A percentile compares a stretch with the other conserved stretches of the same genome.
phyloP scores from a whole-genome alignment of 441 rosid species.

The Pelargonium fulgidum region DNA sequence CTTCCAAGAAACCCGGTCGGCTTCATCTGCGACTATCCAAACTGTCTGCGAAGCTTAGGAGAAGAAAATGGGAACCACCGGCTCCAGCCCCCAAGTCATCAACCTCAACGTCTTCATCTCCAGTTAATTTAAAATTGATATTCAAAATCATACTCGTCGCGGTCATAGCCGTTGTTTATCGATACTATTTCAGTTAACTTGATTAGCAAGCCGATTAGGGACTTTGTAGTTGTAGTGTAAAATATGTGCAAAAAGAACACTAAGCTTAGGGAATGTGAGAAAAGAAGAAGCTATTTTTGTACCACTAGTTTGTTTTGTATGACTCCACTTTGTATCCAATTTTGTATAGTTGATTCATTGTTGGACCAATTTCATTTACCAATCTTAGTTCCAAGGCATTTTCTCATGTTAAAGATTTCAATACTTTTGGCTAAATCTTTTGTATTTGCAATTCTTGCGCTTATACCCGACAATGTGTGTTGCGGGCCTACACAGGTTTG shows the following conservation, averaged over 20 bases:
- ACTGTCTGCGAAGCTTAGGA: conserved; percentile 53
- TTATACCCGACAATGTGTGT: too few species aligned
- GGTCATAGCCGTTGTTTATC: conserved; percentile 59
- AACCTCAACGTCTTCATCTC: conserved; percentile 27
- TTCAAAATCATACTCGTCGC: conserved; percentile 57
- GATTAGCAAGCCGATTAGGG: conserved; percentile 8
- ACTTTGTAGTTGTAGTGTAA: conserved; percentile 16
- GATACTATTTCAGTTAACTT: conserved; percentile 33
- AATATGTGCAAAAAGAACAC: conserved; percentile 20
- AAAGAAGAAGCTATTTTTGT: conserved; percentile 3
- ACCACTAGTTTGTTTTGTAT: background rate
- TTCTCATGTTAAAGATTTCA: too few species aligned
- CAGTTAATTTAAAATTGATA: conserved; percentile 41
- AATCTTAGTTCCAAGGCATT: too few species aligned
- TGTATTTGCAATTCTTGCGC: too few species aligned
- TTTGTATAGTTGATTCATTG: background rate
- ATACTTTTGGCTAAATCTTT: too few species aligned
- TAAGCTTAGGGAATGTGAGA: conserved; percentile 9
- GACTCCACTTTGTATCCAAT: background rate
- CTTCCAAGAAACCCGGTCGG: conserved; percentile 37
- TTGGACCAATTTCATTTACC: background rate
- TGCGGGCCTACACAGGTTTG: too few species aligned
- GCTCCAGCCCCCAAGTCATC: conserved; percentile 11
- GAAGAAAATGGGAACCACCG: conserved; percentile 35
- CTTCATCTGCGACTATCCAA: conserved; percentile 40